Evolutionary conservation across 106 monocot genomes (phyloP).

Genomic region (Dendrobium catenatum): DNA sequence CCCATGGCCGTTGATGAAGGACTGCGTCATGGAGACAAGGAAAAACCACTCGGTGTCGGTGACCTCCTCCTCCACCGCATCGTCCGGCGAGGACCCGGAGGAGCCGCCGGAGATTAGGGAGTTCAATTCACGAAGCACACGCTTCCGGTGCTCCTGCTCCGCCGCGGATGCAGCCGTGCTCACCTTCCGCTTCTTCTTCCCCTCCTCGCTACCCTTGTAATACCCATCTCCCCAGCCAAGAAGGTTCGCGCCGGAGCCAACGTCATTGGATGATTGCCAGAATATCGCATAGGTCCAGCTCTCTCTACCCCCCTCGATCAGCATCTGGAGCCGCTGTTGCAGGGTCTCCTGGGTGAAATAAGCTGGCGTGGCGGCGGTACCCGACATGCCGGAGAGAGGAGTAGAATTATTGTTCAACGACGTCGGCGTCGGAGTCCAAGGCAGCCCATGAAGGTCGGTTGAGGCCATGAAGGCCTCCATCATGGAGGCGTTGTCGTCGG

Average conservation of each 20-base stretch:
- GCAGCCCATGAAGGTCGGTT: constrained; percentile 29
- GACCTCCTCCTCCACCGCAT: constrained; percentile 68
- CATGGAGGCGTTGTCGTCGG: constrained; percentile 80
- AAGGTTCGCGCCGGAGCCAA: constrained; percentile 23
- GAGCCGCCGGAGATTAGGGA: constrained; percentile 36
- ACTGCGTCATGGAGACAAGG: constrained; percentile 76
- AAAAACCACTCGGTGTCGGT: constrained; percentile 88
- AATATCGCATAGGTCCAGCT: constrained; percentile 83
- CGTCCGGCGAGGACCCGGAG: constrained; percentile 20
- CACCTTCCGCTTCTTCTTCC: constrained; percentile 27
- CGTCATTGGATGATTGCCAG: constrained; percentile 74
- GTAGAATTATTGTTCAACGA: neutral
- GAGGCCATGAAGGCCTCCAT: constrained; percentile 85
- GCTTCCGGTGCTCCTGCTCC: constrained; percentile 73
- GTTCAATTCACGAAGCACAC: constrained; percentile 59
- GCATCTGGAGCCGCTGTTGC: constrained; percentile 60
- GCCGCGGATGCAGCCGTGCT: constrained; percentile 18
- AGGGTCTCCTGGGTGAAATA: constrained; percentile 47
- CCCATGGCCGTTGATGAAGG: constrained; percentile 44
- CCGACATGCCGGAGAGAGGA: neutral
- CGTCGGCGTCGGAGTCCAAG: constrained; percentile 20
- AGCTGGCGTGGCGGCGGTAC: neutral
- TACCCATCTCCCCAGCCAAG: constrained; percentile 90
- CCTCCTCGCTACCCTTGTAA: constrained; percentile 65
- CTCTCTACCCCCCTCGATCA: constrained; percentile 47